A percentile compares a stretch with the other conserved stretches of the same genome.
phyloP scores from a whole-genome alignment of 495 filamentous ascomycete species.

The Alectoria sarmentosa region DNA sequence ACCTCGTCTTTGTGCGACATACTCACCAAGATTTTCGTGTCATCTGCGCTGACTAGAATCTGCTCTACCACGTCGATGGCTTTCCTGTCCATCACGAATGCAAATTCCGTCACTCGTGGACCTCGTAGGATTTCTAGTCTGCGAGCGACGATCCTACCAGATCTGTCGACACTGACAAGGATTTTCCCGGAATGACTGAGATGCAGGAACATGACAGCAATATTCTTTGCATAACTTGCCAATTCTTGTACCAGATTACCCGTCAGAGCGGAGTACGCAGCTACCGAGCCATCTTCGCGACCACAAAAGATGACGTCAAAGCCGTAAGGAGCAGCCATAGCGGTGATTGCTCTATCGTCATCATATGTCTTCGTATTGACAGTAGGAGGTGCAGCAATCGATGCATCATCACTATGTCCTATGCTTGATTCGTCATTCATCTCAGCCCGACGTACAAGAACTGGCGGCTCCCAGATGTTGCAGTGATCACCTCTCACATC shows the following conservation, averaged over 20 bases:
- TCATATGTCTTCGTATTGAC: background rate
- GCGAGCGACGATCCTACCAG: background rate
- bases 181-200: background rate
- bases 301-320: background rate
- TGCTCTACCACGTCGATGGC: constrained; percentile 1
- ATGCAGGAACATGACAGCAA: constrained; percentile 2
- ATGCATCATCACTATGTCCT: background rate
- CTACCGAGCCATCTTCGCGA: background rate
- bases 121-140: background rate
- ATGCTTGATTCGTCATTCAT: background rate
- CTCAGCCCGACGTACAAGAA: background rate
- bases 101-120: background rate
- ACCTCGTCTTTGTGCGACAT: constrained; percentile 4
- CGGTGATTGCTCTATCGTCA: background rate
- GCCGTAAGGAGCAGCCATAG: background rate
- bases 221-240: background rate
- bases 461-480: background rate
- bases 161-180: constrained; percentile 2
- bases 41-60: constrained; percentile 5
- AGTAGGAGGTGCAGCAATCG: background rate
- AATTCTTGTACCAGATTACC: background rate
- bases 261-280: background rate
- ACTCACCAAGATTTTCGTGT: background rate
- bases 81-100: background rate
- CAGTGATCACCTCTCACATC: background rate